Base-by-base conservation (phyloP, 192 early-diverging fungal genomes). In the Coemansia sp. region DNA sequence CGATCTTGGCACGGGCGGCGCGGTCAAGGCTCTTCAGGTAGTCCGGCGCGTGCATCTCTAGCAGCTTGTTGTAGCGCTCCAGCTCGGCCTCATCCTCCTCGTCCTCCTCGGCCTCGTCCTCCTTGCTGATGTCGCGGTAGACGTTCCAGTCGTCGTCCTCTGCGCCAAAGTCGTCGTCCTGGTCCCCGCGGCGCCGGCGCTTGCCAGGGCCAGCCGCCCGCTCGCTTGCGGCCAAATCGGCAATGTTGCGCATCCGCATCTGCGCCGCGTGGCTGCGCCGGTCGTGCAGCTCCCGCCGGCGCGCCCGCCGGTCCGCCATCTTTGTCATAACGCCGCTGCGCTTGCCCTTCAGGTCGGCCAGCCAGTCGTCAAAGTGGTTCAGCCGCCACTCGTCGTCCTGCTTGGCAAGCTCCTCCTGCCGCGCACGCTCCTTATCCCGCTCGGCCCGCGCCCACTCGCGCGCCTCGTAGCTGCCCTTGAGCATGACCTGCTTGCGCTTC, bases 111-210 rank as follows among this genome's bases (percentile, higher is more conserved):
- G 56, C 60, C 3, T 86, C 86, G n/a, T 88, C 86, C 10, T 81
- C 80, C 32, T 91, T 86, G 60, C 87, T 91, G 36, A 96, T 91
- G 56, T 90, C 86, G 30, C 88, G 79, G 54, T 96, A 96, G 29
- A 96, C 79, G 59, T 82, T 80, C 92, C 92, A 96, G 64, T 94
- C 91, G 7, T 83, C 86, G 56, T 92, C 91, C 47, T 93, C 87
- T 5, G 83, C 85, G n/a, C 92, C 92, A 77, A 96, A 96, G 3
- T 84, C 88, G 46, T 96, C 92, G 61, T 92, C 91, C 18, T 63
- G 52, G 16, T 64, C 70, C 17, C 65, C 65, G 8, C 69, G 60
- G 22, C 69, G 54, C 16, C 75, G 75, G 6, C 76, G 65, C 25
- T 46, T 50, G 26, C 29, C 36, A n/a, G 42, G 18, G 7, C 29